A percentile compares a stretch with the other conserved stretches of the same genome.
Evolutionary conservation across 768 basidiomycete genomes (phyloP).

Genomic region (Boletus barrowsii): DNA sequence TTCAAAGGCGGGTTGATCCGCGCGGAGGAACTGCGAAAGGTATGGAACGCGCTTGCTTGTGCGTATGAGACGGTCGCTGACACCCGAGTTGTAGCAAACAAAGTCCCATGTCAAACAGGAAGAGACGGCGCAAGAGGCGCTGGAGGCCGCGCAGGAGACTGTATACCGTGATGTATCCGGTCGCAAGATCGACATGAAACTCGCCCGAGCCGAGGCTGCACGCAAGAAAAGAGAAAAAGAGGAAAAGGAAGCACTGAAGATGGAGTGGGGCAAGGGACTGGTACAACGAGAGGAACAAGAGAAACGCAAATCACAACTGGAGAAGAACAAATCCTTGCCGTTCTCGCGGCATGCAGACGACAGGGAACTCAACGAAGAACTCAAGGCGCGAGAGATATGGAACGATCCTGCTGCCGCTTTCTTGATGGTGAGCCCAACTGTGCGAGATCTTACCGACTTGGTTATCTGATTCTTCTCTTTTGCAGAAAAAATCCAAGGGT

Average conservation of each 20-base stretch:
- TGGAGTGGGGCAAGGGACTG: conserved; percentile 98
- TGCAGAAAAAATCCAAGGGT: conserved; percentile 75
- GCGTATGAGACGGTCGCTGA: not conserved
- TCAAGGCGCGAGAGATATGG: conserved; percentile 82
- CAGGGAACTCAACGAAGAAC: conserved; percentile 77
- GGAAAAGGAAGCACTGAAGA: conserved; percentile 85
- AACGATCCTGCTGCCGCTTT: conserved; percentile 98
- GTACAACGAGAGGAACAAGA: conserved; percentile 84
- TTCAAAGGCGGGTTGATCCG: conserved; percentile 79
- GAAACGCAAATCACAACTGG: conserved; percentile 58
- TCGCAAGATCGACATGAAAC: conserved; percentile 84
- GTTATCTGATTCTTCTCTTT: conserved; percentile 3
- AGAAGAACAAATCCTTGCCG: conserved; percentile 59
- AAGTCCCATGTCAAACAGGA: conserved; percentile 35
- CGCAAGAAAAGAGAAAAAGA: conserved; percentile 75
- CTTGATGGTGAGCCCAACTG: conserved; percentile 60
- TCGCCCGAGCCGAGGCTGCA: conserved; percentile 81
- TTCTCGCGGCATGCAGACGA: conserved; percentile 86
- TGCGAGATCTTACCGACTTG: not conserved
- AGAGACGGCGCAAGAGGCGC: conserved; percentile 43
- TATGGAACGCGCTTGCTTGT: conserved; percentile 11
- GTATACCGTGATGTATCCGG: conserved; percentile 92
- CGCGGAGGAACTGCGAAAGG: conserved; percentile 69
- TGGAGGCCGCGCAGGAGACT: conserved; percentile 76
- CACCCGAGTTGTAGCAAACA: conserved; percentile 30